Conservation (phyloP, 768 basidiomycete genomes). For the Tephrocybe sp. region DNA sequence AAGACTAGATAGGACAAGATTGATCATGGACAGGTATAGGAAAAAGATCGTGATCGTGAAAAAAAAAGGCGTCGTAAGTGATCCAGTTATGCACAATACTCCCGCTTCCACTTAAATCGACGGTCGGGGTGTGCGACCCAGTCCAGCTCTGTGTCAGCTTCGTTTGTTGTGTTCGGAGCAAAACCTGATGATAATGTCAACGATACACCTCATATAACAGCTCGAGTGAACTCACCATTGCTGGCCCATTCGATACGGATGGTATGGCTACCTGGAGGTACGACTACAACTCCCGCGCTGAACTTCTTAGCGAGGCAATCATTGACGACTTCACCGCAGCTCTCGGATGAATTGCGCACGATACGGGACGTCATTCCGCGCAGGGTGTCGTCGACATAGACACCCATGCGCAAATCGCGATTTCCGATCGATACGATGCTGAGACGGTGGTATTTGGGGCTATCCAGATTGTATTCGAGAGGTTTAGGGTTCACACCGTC, state of each 20-base stretch:
- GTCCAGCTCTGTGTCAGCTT: slow-evolving; percentile 10
- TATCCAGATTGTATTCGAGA: slow-evolving; percentile 21
- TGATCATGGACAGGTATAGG: too few relatives aligned
- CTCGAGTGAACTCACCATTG: slow-evolving; percentile 14
- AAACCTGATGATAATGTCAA: slow-evolving; percentile 7
- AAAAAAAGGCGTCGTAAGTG: neutral
- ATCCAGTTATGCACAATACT: slow-evolving; percentile 14
- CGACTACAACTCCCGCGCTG: slow-evolving; percentile 17
- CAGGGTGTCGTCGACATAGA: slow-evolving; percentile 18
- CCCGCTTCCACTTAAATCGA: slow-evolving; percentile 12
- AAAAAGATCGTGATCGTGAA: neutral
- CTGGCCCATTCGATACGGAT: slow-evolving; percentile 22
- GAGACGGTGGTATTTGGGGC: slow-evolving; percentile 16
- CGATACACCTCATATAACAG: neutral
- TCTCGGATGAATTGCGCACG: slow-evolving; percentile 14
- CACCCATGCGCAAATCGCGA: slow-evolving; percentile 19
- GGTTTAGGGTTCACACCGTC: slow-evolving; percentile 16
- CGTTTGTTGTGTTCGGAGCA: slow-evolving; percentile 6
- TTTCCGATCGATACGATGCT: slow-evolving; percentile 20
- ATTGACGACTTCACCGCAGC: slow-evolving; percentile 18
- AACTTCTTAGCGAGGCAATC: slow-evolving; percentile 17
- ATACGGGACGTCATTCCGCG: slow-evolving; percentile 16
- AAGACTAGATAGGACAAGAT: too few relatives aligned
- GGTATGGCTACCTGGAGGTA: slow-evolving; percentile 22
- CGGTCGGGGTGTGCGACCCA: slow-evolving; percentile 14